Base-by-base conservation (phyloP, 148 eudicot genomes). In the Camellia sinensis region DNA sequence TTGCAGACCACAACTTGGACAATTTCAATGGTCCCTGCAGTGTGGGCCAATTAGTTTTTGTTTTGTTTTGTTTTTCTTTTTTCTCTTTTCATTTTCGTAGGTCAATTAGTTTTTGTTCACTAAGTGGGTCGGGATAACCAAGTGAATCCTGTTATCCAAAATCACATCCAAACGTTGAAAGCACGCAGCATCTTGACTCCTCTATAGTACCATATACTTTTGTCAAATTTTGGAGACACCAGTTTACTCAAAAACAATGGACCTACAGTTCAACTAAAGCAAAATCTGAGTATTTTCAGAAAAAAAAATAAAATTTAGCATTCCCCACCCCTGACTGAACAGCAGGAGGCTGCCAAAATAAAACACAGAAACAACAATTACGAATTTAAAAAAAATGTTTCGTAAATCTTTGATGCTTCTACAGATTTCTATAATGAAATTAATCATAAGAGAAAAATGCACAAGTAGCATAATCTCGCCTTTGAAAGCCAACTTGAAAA, bases 21-120 rank as follows among this genome's bases (percentile, higher is more conserved):
- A 21, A 63, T 2, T 64, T 64, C 71, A 40, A 77, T 77, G 71
- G 71, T 64, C 79, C 60, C 71, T 29, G 79, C 79, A 76, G 69
- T 62, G 54, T 3, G 9, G 70, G 68, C 79, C 69, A 62, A 46
- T 5, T 45, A 44, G 69, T 21, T 67, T 64, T 22, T 29, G 37
- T 29, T 29, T 29, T 29, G 37, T 29, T 29, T 29, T 29, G 29
- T 29, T 29, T 29, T 29, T 29, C 37, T 29, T 29, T 29, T 29
- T 29, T 29, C 37, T 29, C 37, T 29, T 29, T 29, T 29, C 37
- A 29, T 29, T 29, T 29, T 29, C 37, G 54, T 3, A 17, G 70
- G 68, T 69, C 69, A 62, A 46, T 5, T 45, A 44, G 69, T 45
- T 67, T 64, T 22, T 61, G 57, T 77, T 53, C 79, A 77, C 79